Base-by-base conservation (phyloP, 2,329 filamentous ascomycete species). In the Diplodia seriata region DNA sequence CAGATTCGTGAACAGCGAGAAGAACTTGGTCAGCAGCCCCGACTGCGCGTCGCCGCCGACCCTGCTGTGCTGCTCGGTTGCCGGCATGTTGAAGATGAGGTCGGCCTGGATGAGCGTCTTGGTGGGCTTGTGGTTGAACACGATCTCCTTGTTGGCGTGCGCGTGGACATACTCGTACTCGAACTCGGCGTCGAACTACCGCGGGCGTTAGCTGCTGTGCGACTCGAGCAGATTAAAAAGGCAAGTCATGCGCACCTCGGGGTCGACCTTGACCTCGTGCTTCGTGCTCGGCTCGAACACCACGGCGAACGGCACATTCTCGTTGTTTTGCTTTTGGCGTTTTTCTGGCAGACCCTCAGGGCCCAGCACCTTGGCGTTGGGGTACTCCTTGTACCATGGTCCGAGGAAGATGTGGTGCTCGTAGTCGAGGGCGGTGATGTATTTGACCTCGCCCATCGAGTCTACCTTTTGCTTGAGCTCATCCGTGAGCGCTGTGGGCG, bases 381-480 rank as follows among this genome's bases (percentile, higher is more conserved):
- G 94, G 77, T 88, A 98, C 31, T 88, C 91, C 59, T 86, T 82
- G 74, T 91, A 88, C 94, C 95, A 99, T 59, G 92, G 85, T 0
- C 91, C 90, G 66, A 99, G 78, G 83, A 95, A 96, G 77, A 99
- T 92, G 85, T 99, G 95, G 80, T 99, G 95, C 82, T 99, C 93
- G 64, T 92, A 85, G 78, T 99, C 95, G 1, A 91, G 88, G 0
- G 95, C 94, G 31, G 94, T 84, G 72, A 99, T 89, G 84, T 98
- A 98, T 72, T 86, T 87, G 63, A 97, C 87, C 51, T 88, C 85
- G 61, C 89, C 89, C 67, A 84, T 69, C 33, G 82, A 78, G n/a
- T 88, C 83, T 23, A 87, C 79, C 66, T 85, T 81, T 63, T 91
- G 82, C 77, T 90, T 88, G 49, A 93, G 89, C 68, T 90, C 88